Evolutionary conservation across 2,329 filamentous ascomycete genomes (phyloP).

Genomic region (Pseudogymnoascus pannorum): DNA sequence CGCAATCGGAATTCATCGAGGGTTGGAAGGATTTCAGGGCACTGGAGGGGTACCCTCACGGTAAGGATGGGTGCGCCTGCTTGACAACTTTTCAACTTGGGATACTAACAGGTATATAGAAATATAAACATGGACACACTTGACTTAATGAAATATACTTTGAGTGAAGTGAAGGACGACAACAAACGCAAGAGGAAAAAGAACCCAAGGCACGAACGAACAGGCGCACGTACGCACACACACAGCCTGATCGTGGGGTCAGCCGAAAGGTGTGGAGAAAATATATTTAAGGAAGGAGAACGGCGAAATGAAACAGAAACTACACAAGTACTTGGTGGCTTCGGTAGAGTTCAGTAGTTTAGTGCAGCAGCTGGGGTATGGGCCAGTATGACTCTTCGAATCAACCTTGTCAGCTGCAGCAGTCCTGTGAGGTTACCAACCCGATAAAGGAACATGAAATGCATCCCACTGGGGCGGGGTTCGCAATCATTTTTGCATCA

Average conservation of each 20-base stretch:
- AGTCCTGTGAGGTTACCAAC: not conserved
- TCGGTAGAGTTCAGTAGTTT: not conserved
- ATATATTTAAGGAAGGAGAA: conserved; percentile 9
- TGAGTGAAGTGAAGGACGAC: not conserved
- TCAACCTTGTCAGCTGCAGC: conserved; percentile 7
- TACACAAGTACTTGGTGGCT: not conserved
- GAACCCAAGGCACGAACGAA: not conserved
- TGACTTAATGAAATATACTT: conserved; percentile 9
- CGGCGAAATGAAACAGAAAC: not conserved
- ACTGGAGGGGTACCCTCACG: not conserved
- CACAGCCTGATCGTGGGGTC: conserved; percentile 4
- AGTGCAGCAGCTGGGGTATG: not conserved
- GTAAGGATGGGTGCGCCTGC: not conserved
- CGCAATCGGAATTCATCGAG: conserved; percentile 4
- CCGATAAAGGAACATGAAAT: not conserved
- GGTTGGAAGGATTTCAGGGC: not conserved
- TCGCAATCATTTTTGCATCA: not conserved
- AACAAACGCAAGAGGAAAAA: conserved; percentile 3
- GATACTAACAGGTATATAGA: conserved; percentile 8
- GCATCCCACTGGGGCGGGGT: not conserved
- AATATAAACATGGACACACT: conserved; percentile 7
- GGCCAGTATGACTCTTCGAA: not conserved
- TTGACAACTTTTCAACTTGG: conserved; percentile 8
- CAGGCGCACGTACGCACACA: not conserved
- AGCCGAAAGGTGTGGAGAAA: conserved; percentile 3